phyloP scores from a whole-genome alignment of 305 asterid genomes.

The Rubia balearica region DNA sequence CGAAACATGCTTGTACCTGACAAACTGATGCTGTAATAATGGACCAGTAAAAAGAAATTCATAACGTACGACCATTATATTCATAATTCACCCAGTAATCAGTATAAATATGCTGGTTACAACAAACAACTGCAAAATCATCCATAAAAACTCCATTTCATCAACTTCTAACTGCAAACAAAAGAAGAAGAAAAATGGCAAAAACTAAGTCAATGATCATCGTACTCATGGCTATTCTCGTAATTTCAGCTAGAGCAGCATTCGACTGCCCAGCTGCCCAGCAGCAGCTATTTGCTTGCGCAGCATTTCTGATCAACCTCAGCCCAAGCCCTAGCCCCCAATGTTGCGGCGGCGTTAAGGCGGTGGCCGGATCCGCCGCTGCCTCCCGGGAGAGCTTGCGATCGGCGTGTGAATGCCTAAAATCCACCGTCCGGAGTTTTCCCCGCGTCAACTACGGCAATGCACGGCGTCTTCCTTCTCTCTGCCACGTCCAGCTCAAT shows the following conservation, averaged over 20 bases:
- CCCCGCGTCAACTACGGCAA: background rate
- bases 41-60: background rate
- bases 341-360: background rate
- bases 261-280: background rate
- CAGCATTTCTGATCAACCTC: background rate
- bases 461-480: background rate
- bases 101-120: background rate
- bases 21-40: background rate
- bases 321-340: background rate
- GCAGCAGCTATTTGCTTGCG: background rate
- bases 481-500: background rate
- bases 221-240: background rate
- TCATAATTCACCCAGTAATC: background rate
- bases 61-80: background rate
- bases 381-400: background rate
- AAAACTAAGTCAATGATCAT: too few species aligned
- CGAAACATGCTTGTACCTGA: background rate
- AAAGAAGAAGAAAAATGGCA: background rate
- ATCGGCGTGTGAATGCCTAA: background rate
- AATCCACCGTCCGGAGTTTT: background rate
- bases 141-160: background rate
- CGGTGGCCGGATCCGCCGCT: slow-evolving; percentile 1
- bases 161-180: background rate
- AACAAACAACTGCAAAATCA: background rate
- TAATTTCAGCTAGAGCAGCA: background rate